Conservation (phyloP, 352 stramenopile species). For the Phytophthora constricta region DNA sequence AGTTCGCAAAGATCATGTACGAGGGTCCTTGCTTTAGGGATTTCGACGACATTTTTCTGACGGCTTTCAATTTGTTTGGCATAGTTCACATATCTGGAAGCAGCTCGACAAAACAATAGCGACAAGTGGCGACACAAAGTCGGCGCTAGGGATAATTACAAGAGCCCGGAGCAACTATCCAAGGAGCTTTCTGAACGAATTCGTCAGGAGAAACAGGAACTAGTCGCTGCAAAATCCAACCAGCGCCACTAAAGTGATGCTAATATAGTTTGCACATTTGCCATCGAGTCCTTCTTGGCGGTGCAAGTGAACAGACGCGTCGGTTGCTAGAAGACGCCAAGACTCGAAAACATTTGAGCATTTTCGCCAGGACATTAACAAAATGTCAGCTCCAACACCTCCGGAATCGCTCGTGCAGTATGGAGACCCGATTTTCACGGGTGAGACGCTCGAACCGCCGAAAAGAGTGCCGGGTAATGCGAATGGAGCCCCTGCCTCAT, state of each 20-base stretch:
- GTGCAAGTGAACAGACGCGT: slow-evolving; percentile 43
- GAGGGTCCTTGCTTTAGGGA: slow-evolving; percentile 12
- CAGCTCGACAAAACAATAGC: slow-evolving; percentile 46
- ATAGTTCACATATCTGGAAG: slow-evolving; percentile 46
- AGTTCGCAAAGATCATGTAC: slow-evolving; percentile 58
- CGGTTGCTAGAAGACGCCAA: slow-evolving; percentile 26
- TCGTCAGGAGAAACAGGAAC: slow-evolving; percentile 54
- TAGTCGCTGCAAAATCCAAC: slow-evolving; percentile 22
- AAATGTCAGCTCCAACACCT: slow-evolving; percentile 64
- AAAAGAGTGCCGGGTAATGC: slow-evolving; percentile 43
- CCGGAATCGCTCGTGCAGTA: slow-evolving; percentile 91
- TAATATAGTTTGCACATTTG: background rate
- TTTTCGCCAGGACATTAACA: slow-evolving; percentile 2
- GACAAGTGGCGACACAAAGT: slow-evolving; percentile 60
- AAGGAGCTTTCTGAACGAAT: slow-evolving; percentile 55
- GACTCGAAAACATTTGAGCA: slow-evolving; percentile 3
- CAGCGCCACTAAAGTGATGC: slow-evolving; percentile 17
- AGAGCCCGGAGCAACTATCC: slow-evolving; percentile 58
- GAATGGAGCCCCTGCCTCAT: slow-evolving; percentile 26
- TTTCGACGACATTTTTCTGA: slow-evolving; percentile 25
- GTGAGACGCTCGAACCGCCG: slow-evolving; percentile 69
- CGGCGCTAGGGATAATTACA: slow-evolving; percentile 46
- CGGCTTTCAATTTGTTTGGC: slow-evolving; percentile 12
- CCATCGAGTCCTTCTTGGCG: background rate
- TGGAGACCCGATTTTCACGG: slow-evolving; percentile 91